A percentile compares a stretch with the other conserved stretches of the same genome.
These are phyloP conservation scores for Comarum palustre DNA, from an alignment of 306 rosid genomes.

Conservation along the genomic window DNA sequence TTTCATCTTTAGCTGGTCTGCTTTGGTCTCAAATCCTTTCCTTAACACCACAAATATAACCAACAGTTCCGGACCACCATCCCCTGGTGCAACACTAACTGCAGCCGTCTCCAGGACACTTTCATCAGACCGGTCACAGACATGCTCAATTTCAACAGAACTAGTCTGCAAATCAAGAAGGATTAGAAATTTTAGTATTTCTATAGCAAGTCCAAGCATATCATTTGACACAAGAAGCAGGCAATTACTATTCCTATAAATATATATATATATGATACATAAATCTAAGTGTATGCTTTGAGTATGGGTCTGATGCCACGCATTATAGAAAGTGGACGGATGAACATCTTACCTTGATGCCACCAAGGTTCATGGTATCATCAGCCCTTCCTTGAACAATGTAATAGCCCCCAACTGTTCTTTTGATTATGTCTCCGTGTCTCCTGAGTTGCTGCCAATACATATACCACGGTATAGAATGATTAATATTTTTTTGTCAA, in stretches of 20 bases:
- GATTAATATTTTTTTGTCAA: not conserved
- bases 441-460: conserved; percentile 63
- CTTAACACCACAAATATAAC: conserved; percentile 58
- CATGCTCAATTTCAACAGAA: conserved; percentile 72
- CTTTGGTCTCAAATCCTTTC: conserved; percentile 41
- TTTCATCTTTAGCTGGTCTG: conserved; percentile 44
- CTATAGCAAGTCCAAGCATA: not conserved
- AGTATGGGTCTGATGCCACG: conserved; percentile 9
- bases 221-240: not conserved
- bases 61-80: conserved; percentile 73
- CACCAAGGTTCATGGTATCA: conserved; percentile 96
- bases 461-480: conserved; percentile 20
- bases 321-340: not conserved
- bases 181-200: not conserved
- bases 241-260: not conserved
- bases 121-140: conserved; percentile 64
- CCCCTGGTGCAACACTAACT: conserved; percentile 46
- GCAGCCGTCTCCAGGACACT: conserved; percentile 72
- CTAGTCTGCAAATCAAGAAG: conserved; percentile 43
- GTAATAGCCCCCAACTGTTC: conserved; percentile 62
- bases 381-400: conserved; percentile 85
- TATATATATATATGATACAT: not conserved
- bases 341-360: conserved; percentile 62
- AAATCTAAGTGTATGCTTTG: not conserved
- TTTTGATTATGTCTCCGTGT: conserved; percentile 78